phyloP scores from a whole-genome alignment of 2,329 filamentous ascomycete genomes.

The Oidium heveae region DNA sequence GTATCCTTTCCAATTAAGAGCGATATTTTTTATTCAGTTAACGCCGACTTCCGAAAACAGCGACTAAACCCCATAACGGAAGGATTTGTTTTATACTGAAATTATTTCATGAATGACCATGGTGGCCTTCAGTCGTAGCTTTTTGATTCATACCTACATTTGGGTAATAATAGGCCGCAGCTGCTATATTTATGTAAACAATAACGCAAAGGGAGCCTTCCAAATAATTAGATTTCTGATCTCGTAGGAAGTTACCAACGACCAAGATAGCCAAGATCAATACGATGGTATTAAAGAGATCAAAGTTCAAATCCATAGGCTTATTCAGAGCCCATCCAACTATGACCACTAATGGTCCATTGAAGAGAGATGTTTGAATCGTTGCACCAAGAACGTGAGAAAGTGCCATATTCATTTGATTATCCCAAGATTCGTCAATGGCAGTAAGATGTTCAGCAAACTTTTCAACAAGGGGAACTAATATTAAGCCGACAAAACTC shows the following conservation, averaged over 20 bases:
- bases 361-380: conserved; percentile 73
- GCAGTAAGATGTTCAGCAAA: conserved; percentile 66
- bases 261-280: conserved; percentile 66
- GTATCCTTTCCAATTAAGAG: too few species aligned
- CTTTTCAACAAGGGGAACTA: conserved; percentile 66
- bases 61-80: too few species aligned
- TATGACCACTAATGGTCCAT: conserved; percentile 59
- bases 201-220: too few species aligned
- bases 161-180: too few species aligned
- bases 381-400: conserved; percentile 33
- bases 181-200: too few species aligned
- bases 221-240: conserved; percentile 21
- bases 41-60: too few species aligned
- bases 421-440: conserved; percentile 62
- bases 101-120: too few species aligned
- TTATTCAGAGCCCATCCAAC: conserved; percentile 56
- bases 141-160: too few species aligned
- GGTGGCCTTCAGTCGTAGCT: too few species aligned
- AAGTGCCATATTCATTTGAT: conserved; percentile 29
- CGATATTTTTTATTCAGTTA: too few species aligned
- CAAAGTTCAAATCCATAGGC: conserved; percentile 58
- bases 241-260: conserved; percentile 65
- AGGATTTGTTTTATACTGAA: too few species aligned
- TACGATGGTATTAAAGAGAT: conserved; percentile 66
- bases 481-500: conserved; percentile 43